Conservation (phyloP, 768 basidiomycete species). For the Amanita inopinata region DNA sequence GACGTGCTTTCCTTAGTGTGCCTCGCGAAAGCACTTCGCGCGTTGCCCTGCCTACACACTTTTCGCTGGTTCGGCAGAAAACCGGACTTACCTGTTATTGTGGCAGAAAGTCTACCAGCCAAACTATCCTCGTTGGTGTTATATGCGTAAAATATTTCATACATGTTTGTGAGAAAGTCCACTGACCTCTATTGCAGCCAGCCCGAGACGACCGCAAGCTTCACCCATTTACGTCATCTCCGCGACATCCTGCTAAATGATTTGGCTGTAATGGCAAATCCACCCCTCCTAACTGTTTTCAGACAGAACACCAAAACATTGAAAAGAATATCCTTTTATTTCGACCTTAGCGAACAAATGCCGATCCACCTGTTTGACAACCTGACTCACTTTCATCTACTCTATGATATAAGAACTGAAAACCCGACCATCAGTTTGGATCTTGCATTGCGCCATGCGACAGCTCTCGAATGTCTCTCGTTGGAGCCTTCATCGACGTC, state of each 20-base stretch:
- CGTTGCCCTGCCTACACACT: background rate
- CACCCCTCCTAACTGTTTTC: background rate
- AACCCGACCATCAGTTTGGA: background rate
- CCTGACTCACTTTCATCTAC: background rate
- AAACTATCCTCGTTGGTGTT: background rate
- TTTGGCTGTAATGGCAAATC: background rate
- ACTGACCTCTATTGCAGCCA: background rate
- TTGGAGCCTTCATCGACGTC: background rate
- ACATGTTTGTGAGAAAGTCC: too few species aligned
- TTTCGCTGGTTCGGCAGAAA: background rate
- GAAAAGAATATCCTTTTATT: background rate
- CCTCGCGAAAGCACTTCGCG: slow-evolving; percentile 1
- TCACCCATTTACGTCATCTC: background rate
- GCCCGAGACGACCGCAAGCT: background rate
- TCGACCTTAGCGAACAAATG: background rate
- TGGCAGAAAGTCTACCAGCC: background rate
- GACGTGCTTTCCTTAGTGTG: background rate
- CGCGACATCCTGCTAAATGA: background rate
- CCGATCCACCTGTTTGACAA: background rate
- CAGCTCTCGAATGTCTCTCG: background rate
- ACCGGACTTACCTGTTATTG: background rate
- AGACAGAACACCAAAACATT: background rate
- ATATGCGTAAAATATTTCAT: background rate
- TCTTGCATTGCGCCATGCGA: background rate
- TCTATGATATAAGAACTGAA: background rate